Conservation (phyloP, 768 basidiomycete species). For the Cyclocybe cylindracea region DNA sequence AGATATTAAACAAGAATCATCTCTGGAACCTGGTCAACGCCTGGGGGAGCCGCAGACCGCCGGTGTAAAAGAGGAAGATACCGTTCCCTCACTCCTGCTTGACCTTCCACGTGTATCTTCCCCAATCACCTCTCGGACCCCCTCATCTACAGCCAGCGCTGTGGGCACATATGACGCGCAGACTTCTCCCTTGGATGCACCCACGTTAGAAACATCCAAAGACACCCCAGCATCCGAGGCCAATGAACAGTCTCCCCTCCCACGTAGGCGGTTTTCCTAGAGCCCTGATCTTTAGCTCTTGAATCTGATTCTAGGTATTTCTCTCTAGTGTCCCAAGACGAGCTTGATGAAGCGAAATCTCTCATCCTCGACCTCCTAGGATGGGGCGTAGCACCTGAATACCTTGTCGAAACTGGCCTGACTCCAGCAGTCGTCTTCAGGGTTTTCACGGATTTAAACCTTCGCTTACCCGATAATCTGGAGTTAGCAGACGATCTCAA, state of each 20-base stretch:
- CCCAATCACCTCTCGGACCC: no score
- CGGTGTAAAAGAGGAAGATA: no score
- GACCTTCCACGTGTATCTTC: no score
- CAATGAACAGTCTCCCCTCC: not conserved
- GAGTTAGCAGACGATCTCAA: constrained; percentile 12
- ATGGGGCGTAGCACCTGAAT: constrained; percentile 53
- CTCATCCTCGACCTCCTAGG: constrained; percentile 58
- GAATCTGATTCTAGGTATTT: constrained; percentile 1
- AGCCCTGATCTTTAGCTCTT: constrained; percentile 4
- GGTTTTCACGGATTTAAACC: constrained; percentile 47
- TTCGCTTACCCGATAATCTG: constrained; percentile 34
- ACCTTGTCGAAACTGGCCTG: constrained; percentile 45
- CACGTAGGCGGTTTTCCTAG: constrained; percentile 2
- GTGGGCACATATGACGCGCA: no score
- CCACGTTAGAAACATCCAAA: not conserved
- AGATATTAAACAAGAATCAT: not conserved
- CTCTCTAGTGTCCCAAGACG: constrained; percentile 36
- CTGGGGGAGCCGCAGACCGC: no score
- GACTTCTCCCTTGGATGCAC: not conserved
- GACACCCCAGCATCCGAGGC: not conserved
- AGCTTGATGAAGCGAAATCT: constrained; percentile 43
- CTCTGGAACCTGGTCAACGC: not conserved
- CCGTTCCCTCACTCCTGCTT: no score
- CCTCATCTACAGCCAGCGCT: no score
- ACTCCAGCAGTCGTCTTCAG: constrained; percentile 36